A percentile compares a stretch with the other conserved stretches of the same genome.
These are phyloP conservation scores for Amylostereum areolatum DNA, from an alignment of 1,284 basidiomycete species.

Conservation along the genomic window DNA sequence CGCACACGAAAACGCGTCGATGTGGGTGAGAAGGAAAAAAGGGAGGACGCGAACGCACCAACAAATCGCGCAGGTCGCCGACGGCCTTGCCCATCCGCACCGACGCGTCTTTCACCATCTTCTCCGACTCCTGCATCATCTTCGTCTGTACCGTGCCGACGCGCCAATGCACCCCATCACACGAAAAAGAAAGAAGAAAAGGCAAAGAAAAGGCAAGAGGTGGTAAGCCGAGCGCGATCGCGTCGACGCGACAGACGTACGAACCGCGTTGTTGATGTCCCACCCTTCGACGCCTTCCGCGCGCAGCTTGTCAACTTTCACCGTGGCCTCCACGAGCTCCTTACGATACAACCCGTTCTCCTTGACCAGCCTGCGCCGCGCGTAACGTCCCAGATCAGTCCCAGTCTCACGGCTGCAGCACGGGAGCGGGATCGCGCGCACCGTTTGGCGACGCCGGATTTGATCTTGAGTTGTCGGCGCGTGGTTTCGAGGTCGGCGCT, in stretches of 20 bases:
- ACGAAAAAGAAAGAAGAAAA: neutral
- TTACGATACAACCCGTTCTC: constrained; percentile 66
- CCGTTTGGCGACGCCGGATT: constrained; percentile 70
- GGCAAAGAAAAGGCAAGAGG: neutral
- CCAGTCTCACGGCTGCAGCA: neutral
- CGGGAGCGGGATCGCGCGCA: constrained; percentile 25
- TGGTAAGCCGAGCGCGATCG: too few species aligned
- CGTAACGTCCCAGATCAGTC: neutral
- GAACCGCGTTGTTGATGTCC: constrained; percentile 76
- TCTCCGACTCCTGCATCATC: constrained; percentile 73
- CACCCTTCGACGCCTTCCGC: constrained; percentile 68
- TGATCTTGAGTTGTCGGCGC: constrained; percentile 75
- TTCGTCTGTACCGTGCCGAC: too few species aligned
- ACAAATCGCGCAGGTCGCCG: constrained; percentile 59
- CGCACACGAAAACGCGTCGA: neutral
- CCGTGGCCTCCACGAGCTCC: constrained; percentile 58
- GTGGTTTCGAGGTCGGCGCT: constrained; percentile 31
- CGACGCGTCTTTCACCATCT: constrained; percentile 71
- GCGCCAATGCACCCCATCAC: too few species aligned
- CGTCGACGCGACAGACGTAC: too few species aligned
- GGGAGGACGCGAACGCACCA: constrained; percentile 45
- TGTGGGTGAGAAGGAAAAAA: neutral
- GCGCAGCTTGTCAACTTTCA: constrained; percentile 58
- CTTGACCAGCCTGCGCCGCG: constrained; percentile 54
- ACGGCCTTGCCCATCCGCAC: constrained; percentile 55